phyloP scores from a whole-genome alignment of 257 asterid genomes.

The Ajuga chamaepitys region DNA sequence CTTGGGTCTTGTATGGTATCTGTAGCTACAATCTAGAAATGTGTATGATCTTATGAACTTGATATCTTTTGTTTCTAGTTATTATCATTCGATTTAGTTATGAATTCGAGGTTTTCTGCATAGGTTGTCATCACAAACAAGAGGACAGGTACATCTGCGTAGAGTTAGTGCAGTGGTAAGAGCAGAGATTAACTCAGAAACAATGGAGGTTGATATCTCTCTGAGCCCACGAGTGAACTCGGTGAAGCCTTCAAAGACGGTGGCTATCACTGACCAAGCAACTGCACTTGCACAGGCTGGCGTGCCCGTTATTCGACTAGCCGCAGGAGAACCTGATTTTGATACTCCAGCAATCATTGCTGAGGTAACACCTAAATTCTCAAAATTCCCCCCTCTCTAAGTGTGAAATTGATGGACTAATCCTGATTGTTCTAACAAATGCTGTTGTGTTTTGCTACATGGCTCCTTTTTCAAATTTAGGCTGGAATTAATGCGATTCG shows the following conservation, averaged over 20 bases:
- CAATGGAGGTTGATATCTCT: slow-evolving; percentile 59
- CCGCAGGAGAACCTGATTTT: slow-evolving; percentile 98
- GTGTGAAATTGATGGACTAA: background rate
- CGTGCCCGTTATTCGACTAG: slow-evolving; percentile 84
- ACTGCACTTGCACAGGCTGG: slow-evolving; percentile 90
- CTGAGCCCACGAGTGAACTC: slow-evolving; percentile 88
- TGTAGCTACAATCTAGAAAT: background rate
- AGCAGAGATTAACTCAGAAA: slow-evolving; percentile 26
- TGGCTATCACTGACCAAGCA: slow-evolving; percentile 92
- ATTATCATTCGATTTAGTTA: background rate
- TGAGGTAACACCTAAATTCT: slow-evolving; percentile 39
- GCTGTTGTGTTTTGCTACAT: background rate
- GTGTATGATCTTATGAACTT: background rate
- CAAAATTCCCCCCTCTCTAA: background rate
- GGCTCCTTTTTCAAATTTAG: slow-evolving; percentile 21
- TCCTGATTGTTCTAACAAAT: background rate
- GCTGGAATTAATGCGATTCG: slow-evolving; percentile 90
- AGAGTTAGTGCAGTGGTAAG: slow-evolving; percentile 34
- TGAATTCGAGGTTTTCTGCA: slow-evolving; percentile 1
- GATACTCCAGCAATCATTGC: slow-evolving; percentile 84
- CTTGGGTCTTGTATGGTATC: background rate
- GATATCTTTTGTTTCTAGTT: background rate
- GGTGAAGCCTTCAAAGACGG: slow-evolving; percentile 85
- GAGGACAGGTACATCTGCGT: slow-evolving; percentile 18
- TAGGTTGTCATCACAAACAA: slow-evolving; percentile 28